Base-by-base conservation (phyloP, 2,329 filamentous ascomycete genomes). In the Malbranchea zuffiana region DNA sequence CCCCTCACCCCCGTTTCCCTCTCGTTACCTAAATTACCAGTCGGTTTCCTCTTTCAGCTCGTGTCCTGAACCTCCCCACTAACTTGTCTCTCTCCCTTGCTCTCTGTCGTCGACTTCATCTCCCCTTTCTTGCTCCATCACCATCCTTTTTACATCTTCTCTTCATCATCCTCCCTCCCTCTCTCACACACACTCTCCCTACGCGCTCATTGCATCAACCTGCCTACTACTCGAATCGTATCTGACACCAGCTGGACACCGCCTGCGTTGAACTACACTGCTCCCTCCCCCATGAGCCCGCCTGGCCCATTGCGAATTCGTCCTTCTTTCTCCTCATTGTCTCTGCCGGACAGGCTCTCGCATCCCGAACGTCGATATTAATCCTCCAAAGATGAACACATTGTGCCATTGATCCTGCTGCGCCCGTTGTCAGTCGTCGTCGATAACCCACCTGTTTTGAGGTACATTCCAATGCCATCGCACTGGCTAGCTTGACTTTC, bases 221-320 rank as follows among this genome's bases (percentile, higher is more conserved):
- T 11, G 11, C 27, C 13, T 15, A 13, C 10, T 8, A 8, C 10
- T 16, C 23, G 10, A 25, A 25, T 47, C 47, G 39, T n/a, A n/a
- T n/a, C n/a, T n/a, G n/a, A n/a, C n/a, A n/a, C n/a, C n/a, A n/a
- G n/a, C n/a, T n/a, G n/a, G n/a, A n/a, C n/a, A n/a, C n/a, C n/a
- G n/a, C n/a, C n/a, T n/a, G n/a, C n/a, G n/a, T n/a, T n/a, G n/a
- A 36, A 42, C 34, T 51, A 46, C 45, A 49, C 45, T 47, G 44
- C 45, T 47, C 49, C 45, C 43, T 38, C 41, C 30, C 36, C 40
- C 38, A 41, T 49, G 47, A 43, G 55, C 54, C 52, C 50, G 49
- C 49, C 38, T 39, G 32, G 38, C 32, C 44, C 32, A 40, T 23
- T 21, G 12, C 6, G 11, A 28, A 13, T 12, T 39, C 40, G 41